phyloP scores from a whole-genome alignment of 192 early-diverging fungal species.

The Coemansia javaensis region DNA sequence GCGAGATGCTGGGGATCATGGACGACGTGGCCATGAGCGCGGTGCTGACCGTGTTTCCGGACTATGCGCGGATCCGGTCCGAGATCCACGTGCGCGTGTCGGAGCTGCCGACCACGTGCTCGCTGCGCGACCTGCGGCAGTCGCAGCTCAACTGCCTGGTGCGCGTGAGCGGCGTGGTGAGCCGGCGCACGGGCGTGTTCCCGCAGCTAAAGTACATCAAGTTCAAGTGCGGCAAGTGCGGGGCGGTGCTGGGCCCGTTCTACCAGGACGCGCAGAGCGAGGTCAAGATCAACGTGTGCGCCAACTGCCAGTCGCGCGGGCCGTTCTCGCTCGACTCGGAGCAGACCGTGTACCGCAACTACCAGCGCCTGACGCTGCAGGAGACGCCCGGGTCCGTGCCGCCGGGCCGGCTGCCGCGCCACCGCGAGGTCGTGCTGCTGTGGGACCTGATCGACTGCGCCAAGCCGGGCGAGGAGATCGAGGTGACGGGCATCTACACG shows the following conservation, averaged over 20 bases:
- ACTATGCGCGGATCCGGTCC: conserved; percentile 85
- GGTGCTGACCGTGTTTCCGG: conserved; percentile 78
- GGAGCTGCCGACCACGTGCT: conserved; percentile 77
- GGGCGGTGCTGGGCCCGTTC: conserved; percentile 83
- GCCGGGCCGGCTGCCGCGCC: conserved; percentile 88
- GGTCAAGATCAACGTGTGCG: conserved; percentile 78
- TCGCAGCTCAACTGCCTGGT: conserved; percentile 88
- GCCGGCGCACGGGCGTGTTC: conserved; percentile 88
- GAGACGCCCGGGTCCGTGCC: conserved; percentile 95
- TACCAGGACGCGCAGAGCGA: conserved; percentile 88
- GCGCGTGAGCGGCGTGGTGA: conserved; percentile 87
- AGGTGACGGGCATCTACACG: conserved; percentile 91
- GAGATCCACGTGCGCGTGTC: conserved; percentile 94
- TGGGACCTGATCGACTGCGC: conserved; percentile 96
- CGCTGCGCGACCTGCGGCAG: conserved; percentile 88
- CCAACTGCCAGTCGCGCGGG: conserved; percentile 84
- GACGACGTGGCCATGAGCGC: conserved; percentile 92
- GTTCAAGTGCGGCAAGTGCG: conserved; percentile 94
- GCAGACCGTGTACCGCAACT: conserved; percentile 96
- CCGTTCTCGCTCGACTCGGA: conserved; percentile 89
- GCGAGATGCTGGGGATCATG: conserved; percentile 85
- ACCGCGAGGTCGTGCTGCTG: conserved; percentile 87
- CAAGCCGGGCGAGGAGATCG: conserved; percentile 93
- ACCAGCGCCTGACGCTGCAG: conserved; percentile 93
- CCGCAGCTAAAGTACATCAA: conserved; percentile 97